Evolutionary conservation across 768 basidiomycete species (phyloP).

Genomic region (Hygrophorus pudorinus): DNA sequence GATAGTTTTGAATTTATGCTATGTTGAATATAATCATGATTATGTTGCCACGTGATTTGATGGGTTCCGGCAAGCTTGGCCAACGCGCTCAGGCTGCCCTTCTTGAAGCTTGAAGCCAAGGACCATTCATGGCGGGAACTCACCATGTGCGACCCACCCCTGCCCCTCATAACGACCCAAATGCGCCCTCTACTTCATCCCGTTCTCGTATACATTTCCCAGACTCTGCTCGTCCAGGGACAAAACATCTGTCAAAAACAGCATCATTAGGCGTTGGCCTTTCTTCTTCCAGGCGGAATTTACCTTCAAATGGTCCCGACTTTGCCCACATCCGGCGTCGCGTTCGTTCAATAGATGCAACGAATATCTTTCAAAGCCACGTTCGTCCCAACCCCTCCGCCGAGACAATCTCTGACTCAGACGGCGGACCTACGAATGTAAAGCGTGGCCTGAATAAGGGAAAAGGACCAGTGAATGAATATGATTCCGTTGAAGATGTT

Average conservation of each 20-base stretch:
- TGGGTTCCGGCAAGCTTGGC: too few relatives aligned
- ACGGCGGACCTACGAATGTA: not conserved
- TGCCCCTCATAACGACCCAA: not conserved
- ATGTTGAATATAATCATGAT: too few relatives aligned
- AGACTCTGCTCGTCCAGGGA: conserved; percentile 6
- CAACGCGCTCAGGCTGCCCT: too few relatives aligned
- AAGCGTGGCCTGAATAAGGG: not conserved
- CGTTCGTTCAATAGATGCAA: conserved; percentile 10
- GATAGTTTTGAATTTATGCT: too few relatives aligned
- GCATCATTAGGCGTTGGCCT: not conserved
- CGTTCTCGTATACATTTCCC: conserved; percentile 15
- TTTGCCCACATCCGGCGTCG: conserved; percentile 7
- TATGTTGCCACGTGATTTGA: too few relatives aligned
- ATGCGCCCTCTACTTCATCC: not conserved
- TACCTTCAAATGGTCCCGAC: not conserved
- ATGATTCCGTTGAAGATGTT: not conserved
- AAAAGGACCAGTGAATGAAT: not conserved
- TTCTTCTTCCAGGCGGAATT: not conserved
- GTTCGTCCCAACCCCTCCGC: not conserved
- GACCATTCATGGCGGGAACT: too few relatives aligned
- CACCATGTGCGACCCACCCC: too few relatives aligned
- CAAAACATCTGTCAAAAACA: conserved; percentile 4
- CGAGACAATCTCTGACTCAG: not conserved
- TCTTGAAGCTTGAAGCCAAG: too few relatives aligned
- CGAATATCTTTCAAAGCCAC: not conserved